Evolutionary conservation across 108 stramenopile species (phyloP).

Genomic region (Mediolabrus comicus): DNA sequence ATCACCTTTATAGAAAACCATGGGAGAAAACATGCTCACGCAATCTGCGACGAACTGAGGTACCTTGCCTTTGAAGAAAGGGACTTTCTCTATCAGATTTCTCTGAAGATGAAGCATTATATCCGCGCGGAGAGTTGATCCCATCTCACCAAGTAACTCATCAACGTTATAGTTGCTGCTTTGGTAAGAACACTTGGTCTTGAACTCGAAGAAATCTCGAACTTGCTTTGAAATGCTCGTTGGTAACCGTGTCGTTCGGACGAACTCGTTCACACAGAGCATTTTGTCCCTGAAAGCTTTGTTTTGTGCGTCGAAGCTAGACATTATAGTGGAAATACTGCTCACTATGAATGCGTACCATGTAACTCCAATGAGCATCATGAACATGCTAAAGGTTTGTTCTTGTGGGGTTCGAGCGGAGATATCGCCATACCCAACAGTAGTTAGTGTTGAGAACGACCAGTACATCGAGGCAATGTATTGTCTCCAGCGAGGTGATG

Average conservation of each 20-base stretch:
- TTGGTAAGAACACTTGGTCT: constrained; percentile 2
- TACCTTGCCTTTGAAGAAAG: constrained; percentile 40
- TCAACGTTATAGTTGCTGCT: constrained; percentile 43
- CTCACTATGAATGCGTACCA: constrained; percentile 51
- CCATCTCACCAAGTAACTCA: constrained; percentile 32
- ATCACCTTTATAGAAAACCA: constrained; percentile 47
- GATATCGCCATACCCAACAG: constrained; percentile 56
- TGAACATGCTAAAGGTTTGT: constrained; percentile 38
- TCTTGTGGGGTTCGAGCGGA: constrained; percentile 38
- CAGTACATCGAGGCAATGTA: constrained; percentile 47
- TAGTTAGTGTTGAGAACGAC: constrained; percentile 51
- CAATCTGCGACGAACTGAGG: constrained; percentile 45
- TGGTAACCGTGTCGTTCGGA: constrained; percentile 30
- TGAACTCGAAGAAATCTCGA: constrained; percentile 32
- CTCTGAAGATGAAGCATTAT: constrained; percentile 42
- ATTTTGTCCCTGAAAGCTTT: constrained; percentile 38
- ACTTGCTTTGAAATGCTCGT: constrained; percentile 13
- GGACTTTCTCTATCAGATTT: constrained; percentile 31
- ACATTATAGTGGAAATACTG: constrained; percentile 41
- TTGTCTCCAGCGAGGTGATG: constrained; percentile 2
- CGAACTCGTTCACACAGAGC: constrained; percentile 34
- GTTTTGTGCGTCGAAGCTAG: constrained; percentile 26
- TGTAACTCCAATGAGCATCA: constrained; percentile 47
- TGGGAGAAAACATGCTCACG: constrained; percentile 33
- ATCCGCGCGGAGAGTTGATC: constrained; percentile 27